These are phyloP conservation scores for Musa schizocarpa DNA, from an alignment of 176 grass and related monocot genomes.

Conservation along the genomic window DNA sequence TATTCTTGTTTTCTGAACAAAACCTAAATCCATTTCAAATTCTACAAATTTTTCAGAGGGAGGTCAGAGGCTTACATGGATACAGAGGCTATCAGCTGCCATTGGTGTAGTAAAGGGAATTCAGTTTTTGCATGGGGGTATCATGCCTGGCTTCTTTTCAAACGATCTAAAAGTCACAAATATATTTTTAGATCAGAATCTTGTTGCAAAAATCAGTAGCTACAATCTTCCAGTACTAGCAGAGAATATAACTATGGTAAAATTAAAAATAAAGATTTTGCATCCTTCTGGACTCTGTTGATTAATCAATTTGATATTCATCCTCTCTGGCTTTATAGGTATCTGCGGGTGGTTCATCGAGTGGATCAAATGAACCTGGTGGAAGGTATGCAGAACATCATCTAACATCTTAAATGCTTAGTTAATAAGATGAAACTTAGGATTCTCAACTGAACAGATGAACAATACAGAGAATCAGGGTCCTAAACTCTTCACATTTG, in stretches of 20 bases:
- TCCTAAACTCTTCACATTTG: neutral
- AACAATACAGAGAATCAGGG: neutral
- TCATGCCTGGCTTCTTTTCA: slow-evolving; percentile 63
- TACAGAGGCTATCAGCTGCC: slow-evolving; percentile 65
- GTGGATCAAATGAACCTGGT: slow-evolving; percentile 34
- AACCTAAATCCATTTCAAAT: no score
- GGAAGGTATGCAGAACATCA: slow-evolving; percentile 40
- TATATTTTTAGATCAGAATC: slow-evolving; percentile 76
- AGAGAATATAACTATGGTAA: slow-evolving; percentile 53
- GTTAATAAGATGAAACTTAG: neutral
- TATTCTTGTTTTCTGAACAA: no score
- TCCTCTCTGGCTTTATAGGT: neutral
- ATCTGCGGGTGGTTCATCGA: slow-evolving; percentile 22
- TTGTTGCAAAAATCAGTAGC: slow-evolving; percentile 76
- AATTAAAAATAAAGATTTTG: neutral
- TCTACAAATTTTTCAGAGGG: slow-evolving; percentile 30
- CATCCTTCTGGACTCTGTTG: neutral
- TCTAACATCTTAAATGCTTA: neutral
- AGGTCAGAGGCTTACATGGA: slow-evolving; percentile 64
- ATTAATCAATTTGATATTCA: neutral
- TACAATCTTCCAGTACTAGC: slow-evolving; percentile 74
- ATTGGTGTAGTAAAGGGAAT: slow-evolving; percentile 69
- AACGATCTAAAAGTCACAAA: slow-evolving; percentile 74
- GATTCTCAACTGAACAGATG: neutral
- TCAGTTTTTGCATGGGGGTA: slow-evolving; percentile 84